Percentiles rank a stretch among this genome's conserved stretches.
Evolutionary conservation across 352 stramenopile genomes (phyloP).

Genomic region (Phytophthora syringae): DNA sequence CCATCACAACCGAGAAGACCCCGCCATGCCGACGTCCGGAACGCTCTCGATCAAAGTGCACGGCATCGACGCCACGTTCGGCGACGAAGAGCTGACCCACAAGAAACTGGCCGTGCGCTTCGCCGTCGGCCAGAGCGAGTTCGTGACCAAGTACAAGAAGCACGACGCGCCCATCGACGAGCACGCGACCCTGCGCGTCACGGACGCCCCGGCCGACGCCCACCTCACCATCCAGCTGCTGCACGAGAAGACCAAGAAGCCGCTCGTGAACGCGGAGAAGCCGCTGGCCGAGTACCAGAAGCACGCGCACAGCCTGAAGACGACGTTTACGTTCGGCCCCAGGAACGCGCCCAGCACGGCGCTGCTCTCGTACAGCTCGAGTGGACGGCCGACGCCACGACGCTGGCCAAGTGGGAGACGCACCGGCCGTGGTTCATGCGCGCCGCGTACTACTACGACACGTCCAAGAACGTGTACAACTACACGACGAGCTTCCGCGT

Average conservation of each 20-base stretch:
- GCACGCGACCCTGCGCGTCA: slow-evolving; percentile 41
- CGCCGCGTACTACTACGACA: slow-evolving; percentile 76
- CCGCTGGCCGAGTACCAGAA: slow-evolving; percentile 38
- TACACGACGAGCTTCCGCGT: slow-evolving; percentile 77
- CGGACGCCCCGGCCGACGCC: slow-evolving; percentile 32
- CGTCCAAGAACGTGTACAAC: slow-evolving; percentile 72
- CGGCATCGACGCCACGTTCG: slow-evolving; percentile 37
- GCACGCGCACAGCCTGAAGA: slow-evolving; percentile 31
- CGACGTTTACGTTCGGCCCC: slow-evolving; percentile 51
- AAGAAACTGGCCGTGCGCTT: slow-evolving; percentile 40
- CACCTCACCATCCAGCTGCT: slow-evolving; percentile 59
- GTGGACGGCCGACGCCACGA: slow-evolving; percentile 33
- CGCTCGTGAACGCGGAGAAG: slow-evolving; percentile 47
- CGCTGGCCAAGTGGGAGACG: slow-evolving; percentile 17
- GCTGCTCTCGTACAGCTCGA: slow-evolving; percentile 37
- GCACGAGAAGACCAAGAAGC: slow-evolving; percentile 48
- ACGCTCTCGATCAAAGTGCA: slow-evolving; percentile 47
- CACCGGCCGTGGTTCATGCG: slow-evolving; percentile 61
- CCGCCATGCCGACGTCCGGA: slow-evolving; percentile 44
- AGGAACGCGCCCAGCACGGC: slow-evolving; percentile 35
- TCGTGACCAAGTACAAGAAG: slow-evolving; percentile 36
- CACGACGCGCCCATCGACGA: slow-evolving; percentile 42
- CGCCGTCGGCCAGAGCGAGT: slow-evolving; percentile 26
- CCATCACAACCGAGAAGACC: too few relatives aligned
- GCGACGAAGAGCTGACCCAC: slow-evolving; percentile 14